Evolutionary conservation across 352 stramenopile genomes (phyloP), one percentile per base, ranked within the genome.

Genomic region (Phytophthora agathidicida): DNA sequence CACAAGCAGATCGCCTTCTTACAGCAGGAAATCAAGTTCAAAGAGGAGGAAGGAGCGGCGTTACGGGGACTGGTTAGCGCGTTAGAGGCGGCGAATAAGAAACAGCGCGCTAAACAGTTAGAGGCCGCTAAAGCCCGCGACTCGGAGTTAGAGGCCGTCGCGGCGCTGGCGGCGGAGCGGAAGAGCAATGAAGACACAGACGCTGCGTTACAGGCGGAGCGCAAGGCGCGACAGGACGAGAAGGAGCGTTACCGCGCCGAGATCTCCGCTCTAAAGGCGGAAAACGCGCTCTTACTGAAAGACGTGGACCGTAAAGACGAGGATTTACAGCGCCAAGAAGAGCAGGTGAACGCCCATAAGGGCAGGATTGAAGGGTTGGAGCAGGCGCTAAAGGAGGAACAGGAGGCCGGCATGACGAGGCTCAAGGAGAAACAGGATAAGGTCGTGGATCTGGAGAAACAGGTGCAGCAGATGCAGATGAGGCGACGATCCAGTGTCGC

Each of bases 11-110:
- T 94, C 26, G 77, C 79, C 8, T 93, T 91, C 41, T 54, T 93
- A 43, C 81, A 94, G 60, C 80, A 94, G 62, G 80, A 93, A 58
- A 88, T 93, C 55, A 89, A 89, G 65, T 93, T 92, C 45, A 92
- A 93, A 52, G 83, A 89, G 39, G 85, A 92, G 44, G 85, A 94
- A 53, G 84, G 73, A 44, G 73, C 82, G 26, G 85, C 83, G n/a
- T 60, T 94, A 44, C 56, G 81, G 5, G 80, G 82, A 0, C 75
- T 94, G 19, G 83, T 94, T 48, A 88, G 66, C 32, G 83, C 83
- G 26, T 67, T 94, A 13, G 85, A 94, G 57, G 73, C 80, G 0
- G 80, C 80, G n/a, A 90, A 84, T 44, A 94, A 94, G 58, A 94
- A 94, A 35, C 80, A 85, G 33, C 76, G 83, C n/a, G 75, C 68